Percentiles rank a stretch among this genome's conserved stretches.
phyloP scores from a whole-genome alignment of 176 grass and related monocot species.

The Hordeum vulgare region MorexV3_pseudomolecules_assembly NC_058521.1:449252112-449252611 shows the following conservation, averaged over 20 bases:
- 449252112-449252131: slow-evolving; percentile 5
- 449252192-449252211: slow-evolving; percentile 9
- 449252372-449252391: not conserved
- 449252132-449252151: not conserved
- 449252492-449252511: not conserved
- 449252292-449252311: not conserved
- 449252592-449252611: not conserved
- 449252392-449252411: not conserved
- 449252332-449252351: not conserved
- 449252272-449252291: not conserved
- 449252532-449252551: slow-evolving; percentile 27
- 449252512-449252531: not conserved
- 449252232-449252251: slow-evolving; percentile 18
- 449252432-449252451: not conserved
- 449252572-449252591: not conserved
- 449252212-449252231: not conserved
- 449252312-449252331: not conserved
- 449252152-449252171: slow-evolving; percentile 4
- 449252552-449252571: slow-evolving; percentile 22
- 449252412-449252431: not conserved
- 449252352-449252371: not conserved
- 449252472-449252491: too few relatives aligned
- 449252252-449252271: not conserved
- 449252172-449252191: not conserved
- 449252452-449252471: too few relatives aligned